phyloP scores from a whole-genome alignment of 2,329 filamentous ascomycete genomes.

The Cercospora berteroae region DNA sequence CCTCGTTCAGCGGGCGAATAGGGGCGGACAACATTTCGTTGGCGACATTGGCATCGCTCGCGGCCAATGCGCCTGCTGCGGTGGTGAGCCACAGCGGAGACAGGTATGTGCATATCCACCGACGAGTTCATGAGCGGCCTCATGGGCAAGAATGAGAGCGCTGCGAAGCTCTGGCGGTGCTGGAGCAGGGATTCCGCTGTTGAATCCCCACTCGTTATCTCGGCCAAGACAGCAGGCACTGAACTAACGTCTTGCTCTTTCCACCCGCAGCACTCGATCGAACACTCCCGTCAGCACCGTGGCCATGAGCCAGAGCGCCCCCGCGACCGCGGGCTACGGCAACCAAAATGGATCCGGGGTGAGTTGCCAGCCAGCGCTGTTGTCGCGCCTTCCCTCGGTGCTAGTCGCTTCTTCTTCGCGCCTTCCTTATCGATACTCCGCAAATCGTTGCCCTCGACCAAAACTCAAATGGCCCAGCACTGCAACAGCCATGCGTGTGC shows the following conservation, averaged over 20 bases:
- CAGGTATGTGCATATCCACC: slow-evolving; percentile 13
- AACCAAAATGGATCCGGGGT: slow-evolving; percentile 58
- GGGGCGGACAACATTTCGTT: slow-evolving; percentile 35
- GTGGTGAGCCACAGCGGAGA: slow-evolving; percentile 12
- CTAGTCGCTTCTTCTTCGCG: neutral
- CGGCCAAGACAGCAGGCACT: neutral
- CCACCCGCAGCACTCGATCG: slow-evolving; percentile 29
- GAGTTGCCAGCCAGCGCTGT: slow-evolving; percentile 38
- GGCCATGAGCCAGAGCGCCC: slow-evolving; percentile 55
- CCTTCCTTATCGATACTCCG: slow-evolving; percentile 13
- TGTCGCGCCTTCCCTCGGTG: neutral
- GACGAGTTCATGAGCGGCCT: neutral
- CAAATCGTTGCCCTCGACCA: neutral
- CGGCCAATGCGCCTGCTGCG: slow-evolving; percentile 28
- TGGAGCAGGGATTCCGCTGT: neutral
- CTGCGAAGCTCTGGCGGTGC: neutral
- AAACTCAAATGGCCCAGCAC: slow-evolving; percentile 4
- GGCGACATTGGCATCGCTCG: slow-evolving; percentile 29
- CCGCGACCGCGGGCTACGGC: slow-evolving; percentile 60
- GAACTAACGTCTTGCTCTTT: slow-evolving; percentile 4
- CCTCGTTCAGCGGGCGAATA: slow-evolving; percentile 16
- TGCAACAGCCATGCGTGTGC: neutral
- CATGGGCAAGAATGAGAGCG: neutral
- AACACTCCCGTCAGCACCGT: slow-evolving; percentile 38
- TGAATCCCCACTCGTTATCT: slow-evolving; percentile 1